Conservation (phyloP, 306 rosid species). For the Boehmeria nivea region DNA sequence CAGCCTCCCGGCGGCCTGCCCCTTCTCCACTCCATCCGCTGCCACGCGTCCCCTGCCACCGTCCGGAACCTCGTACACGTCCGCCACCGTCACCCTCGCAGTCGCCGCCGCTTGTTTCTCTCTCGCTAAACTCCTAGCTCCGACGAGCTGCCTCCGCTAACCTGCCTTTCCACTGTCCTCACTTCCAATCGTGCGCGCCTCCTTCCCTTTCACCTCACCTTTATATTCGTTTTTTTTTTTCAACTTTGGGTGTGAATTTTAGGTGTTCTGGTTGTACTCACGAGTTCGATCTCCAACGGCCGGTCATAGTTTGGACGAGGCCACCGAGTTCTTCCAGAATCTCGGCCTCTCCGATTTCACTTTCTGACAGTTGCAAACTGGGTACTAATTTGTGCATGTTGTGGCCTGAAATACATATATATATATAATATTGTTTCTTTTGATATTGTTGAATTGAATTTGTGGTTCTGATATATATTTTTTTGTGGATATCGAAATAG, state of each 20-base stretch:
- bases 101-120: slow-evolving; percentile 12
- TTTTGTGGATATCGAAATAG: neutral
- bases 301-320: slow-evolving; percentile 67
- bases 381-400: slow-evolving; percentile 38
- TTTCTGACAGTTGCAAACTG: slow-evolving; percentile 68
- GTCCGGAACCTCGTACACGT: slow-evolving; percentile 18
- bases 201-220: neutral
- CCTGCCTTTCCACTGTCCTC: slow-evolving; percentile 75
- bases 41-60: slow-evolving; percentile 39
- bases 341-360: slow-evolving; percentile 70
- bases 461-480: slow-evolving; percentile 5
- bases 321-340: slow-evolving; percentile 53
- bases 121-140: slow-evolving; percentile 32
- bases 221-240: neutral
- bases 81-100: slow-evolving; percentile 11
- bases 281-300: slow-evolving; percentile 84
- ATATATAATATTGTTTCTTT: neutral
- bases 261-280: slow-evolving; percentile 94
- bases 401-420: no score
- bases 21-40: slow-evolving; percentile 44
- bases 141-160: slow-evolving; percentile 37
- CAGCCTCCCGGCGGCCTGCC: no score
- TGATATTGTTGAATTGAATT: neutral
- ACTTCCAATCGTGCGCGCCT: slow-evolving; percentile 69
- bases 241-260: neutral